Base-by-base conservation (phyloP, 1,139 yeast species). In the Yamadazyma oceani region DNA sequence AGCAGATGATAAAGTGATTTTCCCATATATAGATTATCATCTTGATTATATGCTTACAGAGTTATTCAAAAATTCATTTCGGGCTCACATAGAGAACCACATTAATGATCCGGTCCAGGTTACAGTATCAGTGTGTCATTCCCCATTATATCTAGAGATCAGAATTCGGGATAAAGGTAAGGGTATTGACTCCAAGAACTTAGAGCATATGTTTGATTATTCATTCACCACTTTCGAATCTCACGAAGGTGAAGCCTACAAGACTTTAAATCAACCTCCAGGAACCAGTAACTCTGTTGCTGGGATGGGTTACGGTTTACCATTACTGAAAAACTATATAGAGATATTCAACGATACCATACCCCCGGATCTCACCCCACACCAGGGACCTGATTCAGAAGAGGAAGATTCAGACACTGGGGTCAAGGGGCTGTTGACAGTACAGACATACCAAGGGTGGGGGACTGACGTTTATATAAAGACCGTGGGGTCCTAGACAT, bases 291-390 rank as follows among this genome's bases (percentile, higher is more conserved):
- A 83, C 51, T 75, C 80, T 5, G 87, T 89, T 24, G 96, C 97
- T 0, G 98, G 98, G 0, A 84, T 92, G 86, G 98, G 98, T 0
- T 90, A 88, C 55, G 98, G 98, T 0, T 62, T 90, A 37, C 97
- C 97, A 1, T 66, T 90, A 43, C 86, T 92, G 64, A 77, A 78
- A 53, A 66, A 66, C 44, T 71, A 71, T 48, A 60, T 69, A n/a
- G 75, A 71, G 48, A 64, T 67, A 2, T 71, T 71, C 48, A 69
- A 69, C 42, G 69, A 65, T 28, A 58, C 69, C 3, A 41, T 59
- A 3, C 50, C 54, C 6, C 5, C 14, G 6, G 9, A 8, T 15
- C 21, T 29, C 12, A 5, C 5, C 5, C 21, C 21, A 19, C 8
- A 5, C 8, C 21, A 19, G 8, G 21, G 21, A 19, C 8, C 21